Evolutionary conservation across 805 yeast genomes (phyloP).

Genomic region (Scheffersomyces amazonensis): DNA sequence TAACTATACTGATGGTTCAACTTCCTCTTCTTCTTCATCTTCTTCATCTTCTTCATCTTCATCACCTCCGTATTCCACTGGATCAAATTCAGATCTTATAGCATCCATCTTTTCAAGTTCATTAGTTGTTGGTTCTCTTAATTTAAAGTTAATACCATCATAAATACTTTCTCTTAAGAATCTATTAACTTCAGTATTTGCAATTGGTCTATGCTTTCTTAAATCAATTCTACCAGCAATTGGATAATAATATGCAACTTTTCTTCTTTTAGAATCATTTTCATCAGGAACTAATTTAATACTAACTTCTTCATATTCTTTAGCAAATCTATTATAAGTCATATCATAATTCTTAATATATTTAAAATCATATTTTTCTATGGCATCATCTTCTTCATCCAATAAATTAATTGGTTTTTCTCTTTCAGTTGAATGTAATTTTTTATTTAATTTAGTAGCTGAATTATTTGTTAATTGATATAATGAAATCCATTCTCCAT

Average conservation of each 20-base stretch:
- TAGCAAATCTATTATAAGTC: slow-evolving; percentile 46
- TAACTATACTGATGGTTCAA: slow-evolving; percentile 1
- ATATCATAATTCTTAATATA: slow-evolving; percentile 81
- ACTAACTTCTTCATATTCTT: slow-evolving; percentile 62
- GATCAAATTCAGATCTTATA: slow-evolving; percentile 68
- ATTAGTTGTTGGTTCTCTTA: slow-evolving; percentile 70
- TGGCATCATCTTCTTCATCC: slow-evolving; percentile 42
- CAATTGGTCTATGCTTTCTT: slow-evolving; percentile 78
- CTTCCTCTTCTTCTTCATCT: slow-evolving; percentile 9
- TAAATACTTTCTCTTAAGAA: slow-evolving; percentile 54
- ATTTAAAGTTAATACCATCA: slow-evolving; percentile 58
- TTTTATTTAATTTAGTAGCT: slow-evolving; percentile 19
- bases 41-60: slow-evolving; percentile 28
- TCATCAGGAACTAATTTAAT: slow-evolving; percentile 51
- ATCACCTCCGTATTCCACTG: slow-evolving; percentile 70
- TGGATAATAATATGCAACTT: slow-evolving; percentile 73
- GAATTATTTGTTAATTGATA: slow-evolving; percentile 22
- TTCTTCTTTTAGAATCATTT: slow-evolving; percentile 34
- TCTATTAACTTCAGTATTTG: slow-evolving; percentile 50
- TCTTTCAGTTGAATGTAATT: slow-evolving; percentile 38
- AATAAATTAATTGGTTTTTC: slow-evolving; percentile 40
- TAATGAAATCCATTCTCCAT: slow-evolving; percentile 73
- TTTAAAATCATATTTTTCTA: slow-evolving; percentile 49
- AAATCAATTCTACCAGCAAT: slow-evolving; percentile 73
- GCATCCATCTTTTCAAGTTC: slow-evolving; percentile 70